Percentiles rank a stretch among this genome's conserved stretches.
Evolutionary conservation across 108 stramenopile genomes (phyloP).

Genomic region (Stephanodiscus minutulus): DNA sequence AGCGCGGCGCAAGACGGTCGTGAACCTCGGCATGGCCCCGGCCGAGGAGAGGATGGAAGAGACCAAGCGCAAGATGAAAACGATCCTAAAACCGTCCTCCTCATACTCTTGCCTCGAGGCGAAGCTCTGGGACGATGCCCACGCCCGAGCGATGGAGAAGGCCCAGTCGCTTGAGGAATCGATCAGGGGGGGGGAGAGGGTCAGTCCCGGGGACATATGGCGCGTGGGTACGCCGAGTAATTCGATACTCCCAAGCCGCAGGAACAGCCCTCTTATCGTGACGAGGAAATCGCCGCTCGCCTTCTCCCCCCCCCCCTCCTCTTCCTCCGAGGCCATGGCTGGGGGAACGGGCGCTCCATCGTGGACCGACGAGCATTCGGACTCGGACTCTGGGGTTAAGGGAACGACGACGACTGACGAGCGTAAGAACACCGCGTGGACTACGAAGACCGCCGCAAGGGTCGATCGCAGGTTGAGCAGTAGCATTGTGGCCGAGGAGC

Average conservation of each 20-base stretch:
- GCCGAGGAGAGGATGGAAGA: slow-evolving; percentile 56
- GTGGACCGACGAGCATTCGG: too few relatives aligned
- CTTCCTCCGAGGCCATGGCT: too few relatives aligned
- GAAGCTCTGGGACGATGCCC: slow-evolving; percentile 43
- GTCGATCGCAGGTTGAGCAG: too few relatives aligned
- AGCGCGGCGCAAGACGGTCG: slow-evolving; percentile 69
- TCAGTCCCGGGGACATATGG: slow-evolving; percentile 23
- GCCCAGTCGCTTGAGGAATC: slow-evolving; percentile 39
- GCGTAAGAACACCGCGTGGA: too few relatives aligned
- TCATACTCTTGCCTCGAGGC: slow-evolving; percentile 25
- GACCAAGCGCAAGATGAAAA: slow-evolving; percentile 21
- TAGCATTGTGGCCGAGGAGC: too few relatives aligned
- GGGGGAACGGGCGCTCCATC: too few relatives aligned
- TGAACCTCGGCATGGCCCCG: slow-evolving; percentile 56
- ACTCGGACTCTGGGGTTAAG: too few relatives aligned
- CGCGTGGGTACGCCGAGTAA: slow-evolving; percentile 29
- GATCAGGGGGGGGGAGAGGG: slow-evolving; percentile 30
- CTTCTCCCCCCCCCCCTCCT: too few relatives aligned
- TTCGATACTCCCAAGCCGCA: slow-evolving; percentile 13
- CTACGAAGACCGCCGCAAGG: too few relatives aligned
- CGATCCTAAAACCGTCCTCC: slow-evolving; percentile 1
- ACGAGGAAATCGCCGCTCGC: not conserved
- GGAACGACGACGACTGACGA: too few relatives aligned
- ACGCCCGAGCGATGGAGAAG: slow-evolving; percentile 35
- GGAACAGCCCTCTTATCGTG: not conserved